Base-by-base conservation (phyloP, 495 filamentous ascomycete genomes). In the Podospora didyma region DNA sequence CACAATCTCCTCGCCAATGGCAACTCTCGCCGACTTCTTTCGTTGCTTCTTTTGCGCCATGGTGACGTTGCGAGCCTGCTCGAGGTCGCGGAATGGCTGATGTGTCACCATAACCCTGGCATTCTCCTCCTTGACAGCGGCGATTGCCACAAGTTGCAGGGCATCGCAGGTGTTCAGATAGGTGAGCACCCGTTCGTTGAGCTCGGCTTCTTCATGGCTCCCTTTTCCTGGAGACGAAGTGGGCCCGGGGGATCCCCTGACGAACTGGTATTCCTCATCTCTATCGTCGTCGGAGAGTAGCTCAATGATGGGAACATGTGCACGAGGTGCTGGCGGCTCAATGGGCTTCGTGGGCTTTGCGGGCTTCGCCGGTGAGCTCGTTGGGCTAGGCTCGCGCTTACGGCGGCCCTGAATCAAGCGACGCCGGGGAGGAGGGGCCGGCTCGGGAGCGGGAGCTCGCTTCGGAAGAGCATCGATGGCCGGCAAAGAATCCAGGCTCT, bases 101-200 rank as follows among this genome's bases (percentile, higher is more conserved):
- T 86, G 73, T 0, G 80, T 74, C 1, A 93, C 68, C 56, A 98
- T 81, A 10, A 81, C 46, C 24, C 83, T 72, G 0, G 89, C 87
- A 51, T 80, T 75, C 12, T 84, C 83, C 54, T 88, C 82, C 2
- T 86, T 85, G 19, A 87, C 82, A 46, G 79, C 80, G 12, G 89
- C 86, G 44, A 96, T 86, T 63, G 95, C 91, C 2, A 85, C 81
- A 17, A 98, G 79, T 46, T 89, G 86, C 23, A 85, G 77, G 16
- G 76, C 71, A 2, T 81, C 79, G 70, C 89, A 94, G 0, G 78
- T 85, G 65, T 98, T 97, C 71, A 98, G 83, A 67, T 90, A 96
- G 0, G 83, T 78, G 17, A 97, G 73, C 1, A 96, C 82, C 39
- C 72, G 62, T 47, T 65, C 82, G 6, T 65, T 64, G 10, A 61